Conservation (phyloP, 306 rosid genomes). For the Dryas octopetala region DNA sequence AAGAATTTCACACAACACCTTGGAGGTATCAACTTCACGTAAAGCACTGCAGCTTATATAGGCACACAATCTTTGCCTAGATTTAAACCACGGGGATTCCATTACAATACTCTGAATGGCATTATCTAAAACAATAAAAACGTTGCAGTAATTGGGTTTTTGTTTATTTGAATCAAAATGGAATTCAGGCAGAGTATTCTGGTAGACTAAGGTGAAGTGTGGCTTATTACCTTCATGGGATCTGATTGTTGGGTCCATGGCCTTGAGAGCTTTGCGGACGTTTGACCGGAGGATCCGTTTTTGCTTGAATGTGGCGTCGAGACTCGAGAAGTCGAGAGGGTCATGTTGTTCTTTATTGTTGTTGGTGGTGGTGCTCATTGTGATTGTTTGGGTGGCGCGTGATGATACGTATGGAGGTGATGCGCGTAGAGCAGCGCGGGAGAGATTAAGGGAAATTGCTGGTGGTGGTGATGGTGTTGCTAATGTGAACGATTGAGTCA, state of each 20-base stretch:
- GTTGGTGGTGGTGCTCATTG: conserved; percentile 21
- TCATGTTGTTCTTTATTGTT: conserved; percentile 31
- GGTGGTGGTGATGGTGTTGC: conserved; percentile 4
- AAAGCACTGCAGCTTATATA: conserved; percentile 83
- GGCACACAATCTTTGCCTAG: conserved; percentile 66
- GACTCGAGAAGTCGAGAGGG: conserved; percentile 47
- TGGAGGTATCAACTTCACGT: conserved; percentile 81
- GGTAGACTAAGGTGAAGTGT: background rate
- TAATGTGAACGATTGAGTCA: conserved; percentile 17
- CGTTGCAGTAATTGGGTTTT: background rate
- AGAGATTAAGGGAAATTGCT: background rate
- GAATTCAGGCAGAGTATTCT: background rate
- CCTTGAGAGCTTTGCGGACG: conserved; percentile 67
- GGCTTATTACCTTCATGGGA: conserved; percentile 68
- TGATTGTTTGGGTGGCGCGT: conserved; percentile 9
- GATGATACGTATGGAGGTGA: background rate
- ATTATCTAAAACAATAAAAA: conserved; percentile 41
- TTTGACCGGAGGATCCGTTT: conserved; percentile 61
- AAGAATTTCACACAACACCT: conserved; percentile 57
- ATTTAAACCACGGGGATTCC: conserved; percentile 83
- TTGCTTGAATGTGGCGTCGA: conserved; percentile 50
- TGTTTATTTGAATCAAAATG: background rate
- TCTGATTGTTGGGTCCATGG: conserved; percentile 66
- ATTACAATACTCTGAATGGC: conserved; percentile 62
- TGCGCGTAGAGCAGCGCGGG: background rate